These are phyloP conservation scores for Backusella mclennaniae DNA, from an alignment of 192 early-diverging fungal species.

Conservation along the genomic window DNA sequence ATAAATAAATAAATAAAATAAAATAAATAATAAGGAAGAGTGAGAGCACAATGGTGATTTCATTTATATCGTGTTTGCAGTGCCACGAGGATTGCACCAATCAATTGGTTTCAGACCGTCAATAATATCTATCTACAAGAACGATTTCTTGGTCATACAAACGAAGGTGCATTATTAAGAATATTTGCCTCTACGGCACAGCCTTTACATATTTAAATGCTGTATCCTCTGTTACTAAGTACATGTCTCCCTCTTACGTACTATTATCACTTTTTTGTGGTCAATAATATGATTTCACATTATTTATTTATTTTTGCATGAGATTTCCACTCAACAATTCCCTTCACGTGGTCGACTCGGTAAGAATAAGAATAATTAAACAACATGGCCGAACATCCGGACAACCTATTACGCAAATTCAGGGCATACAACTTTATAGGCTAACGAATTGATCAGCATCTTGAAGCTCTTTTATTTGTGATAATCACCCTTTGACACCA, in stretches of 20 bases:
- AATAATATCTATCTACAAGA: not conserved
- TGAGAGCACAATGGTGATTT: not conserved
- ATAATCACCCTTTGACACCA: no score
- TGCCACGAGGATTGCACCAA: not conserved
- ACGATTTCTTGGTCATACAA: not conserved
- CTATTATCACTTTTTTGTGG: not conserved
- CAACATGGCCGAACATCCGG: not conserved
- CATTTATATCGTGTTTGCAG: slow-evolving; percentile 7
- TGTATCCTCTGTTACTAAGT: not conserved
- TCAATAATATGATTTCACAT: not conserved
- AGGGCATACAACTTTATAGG: not conserved
- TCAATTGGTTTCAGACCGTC: not conserved
- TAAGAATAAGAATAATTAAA: not conserved
- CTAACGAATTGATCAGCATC: not conserved
- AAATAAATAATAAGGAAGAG: not conserved
- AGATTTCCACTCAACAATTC: not conserved
- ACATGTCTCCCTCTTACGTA: not conserved
- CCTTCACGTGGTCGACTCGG: not conserved
- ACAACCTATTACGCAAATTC: not conserved
- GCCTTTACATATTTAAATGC: not conserved
- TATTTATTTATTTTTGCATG: not conserved
- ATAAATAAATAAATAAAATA: not conserved
- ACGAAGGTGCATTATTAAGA: not conserved
- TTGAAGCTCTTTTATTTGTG: not conserved
- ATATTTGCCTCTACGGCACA: not conserved